A percentile compares a stretch with the other conserved stretches of the same genome.
These are phyloP conservation scores for Gossypium gossypioides DNA, from an alignment of 441 rosid species.

Conservation along the genomic window DNA sequence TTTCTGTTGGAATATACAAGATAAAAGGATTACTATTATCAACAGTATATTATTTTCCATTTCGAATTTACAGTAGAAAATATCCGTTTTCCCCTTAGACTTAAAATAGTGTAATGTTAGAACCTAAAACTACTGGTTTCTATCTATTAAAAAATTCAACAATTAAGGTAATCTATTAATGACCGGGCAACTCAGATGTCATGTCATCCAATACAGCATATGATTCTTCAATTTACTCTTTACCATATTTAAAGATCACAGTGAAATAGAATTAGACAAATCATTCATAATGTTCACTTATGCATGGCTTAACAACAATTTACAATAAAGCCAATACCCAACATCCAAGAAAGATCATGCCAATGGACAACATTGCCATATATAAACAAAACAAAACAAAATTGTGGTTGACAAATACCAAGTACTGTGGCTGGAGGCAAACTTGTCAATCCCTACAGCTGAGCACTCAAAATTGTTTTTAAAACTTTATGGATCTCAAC, in stretches of 20 bases:
- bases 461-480: not conserved
- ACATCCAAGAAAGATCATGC: not conserved
- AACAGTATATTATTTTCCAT: not conserved
- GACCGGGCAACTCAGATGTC: not conserved
- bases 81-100: not conserved
- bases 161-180: not conserved
- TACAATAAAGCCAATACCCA: not conserved
- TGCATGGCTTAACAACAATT: not conserved
- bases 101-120: not conserved
- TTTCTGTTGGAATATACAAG: no score
- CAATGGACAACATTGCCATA: not conserved
- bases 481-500: not conserved
- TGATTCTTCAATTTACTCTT: not conserved
- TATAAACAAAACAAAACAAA: not conserved
- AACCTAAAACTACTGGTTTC: not conserved
- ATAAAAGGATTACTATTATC: no score
- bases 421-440: not conserved
- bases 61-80: not conserved
- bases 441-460: not conserved
- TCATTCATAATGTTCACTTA: not conserved
- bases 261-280: not conserved
- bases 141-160: not conserved
- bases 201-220: not conserved
- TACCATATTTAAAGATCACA: not conserved
- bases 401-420: not conserved